Base-by-base conservation (phyloP, 805 yeast species). In the Candida ascalaphidarum region DNA sequence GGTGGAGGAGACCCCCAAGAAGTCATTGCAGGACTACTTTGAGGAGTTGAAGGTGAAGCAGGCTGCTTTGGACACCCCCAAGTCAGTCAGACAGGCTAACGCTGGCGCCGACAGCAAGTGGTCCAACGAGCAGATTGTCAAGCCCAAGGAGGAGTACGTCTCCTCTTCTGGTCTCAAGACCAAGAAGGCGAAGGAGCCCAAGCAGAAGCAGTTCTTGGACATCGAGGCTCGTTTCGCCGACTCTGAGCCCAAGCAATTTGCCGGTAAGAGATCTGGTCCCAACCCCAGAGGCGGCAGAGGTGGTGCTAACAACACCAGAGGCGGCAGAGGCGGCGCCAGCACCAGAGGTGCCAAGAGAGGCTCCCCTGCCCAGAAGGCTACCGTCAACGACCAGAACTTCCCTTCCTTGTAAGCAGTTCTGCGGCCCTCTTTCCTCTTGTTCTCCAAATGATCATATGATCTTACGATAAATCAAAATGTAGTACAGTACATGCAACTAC, bases 21-120 rank as follows among this genome's bases (percentile, higher is more conserved):
- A 75, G 68, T 80, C 96, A 35, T 76, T 83, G 51, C 85, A 78
- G 49, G 94, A 86, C 51, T 89, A 82, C 80, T 74, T 85, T 58
- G 77, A 77, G 48, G 85, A 80, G 62, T 58, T 66, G 52, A 56
- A 65, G 50, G 50, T 61, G 36, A 56, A 65, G 42, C 65, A 61
- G 46, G 55, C 55, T 28, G 56, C 57, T 31, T 59, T 64, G 43
- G 58, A 43, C 18, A 50, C 53, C 26, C 43, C 50, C 31, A 54
- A 55, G 42, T 41, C 58, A 20, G 36, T 51, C 27, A 66, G 72
- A 61, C 40, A 61, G 51, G 70, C 78, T 47, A 74, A 74, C 64
- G 73, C 71, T 50, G 78, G 77, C 44, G 59, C 68, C 32, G 75
- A 68, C 51, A 67, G 58, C 48, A 61, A 64, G 48, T 61, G 71